Evolutionary conservation across 139 green algal species (phyloP), one percentile per base, ranked within the genome.

Genomic region (Chlorella ohadii): DNA sequence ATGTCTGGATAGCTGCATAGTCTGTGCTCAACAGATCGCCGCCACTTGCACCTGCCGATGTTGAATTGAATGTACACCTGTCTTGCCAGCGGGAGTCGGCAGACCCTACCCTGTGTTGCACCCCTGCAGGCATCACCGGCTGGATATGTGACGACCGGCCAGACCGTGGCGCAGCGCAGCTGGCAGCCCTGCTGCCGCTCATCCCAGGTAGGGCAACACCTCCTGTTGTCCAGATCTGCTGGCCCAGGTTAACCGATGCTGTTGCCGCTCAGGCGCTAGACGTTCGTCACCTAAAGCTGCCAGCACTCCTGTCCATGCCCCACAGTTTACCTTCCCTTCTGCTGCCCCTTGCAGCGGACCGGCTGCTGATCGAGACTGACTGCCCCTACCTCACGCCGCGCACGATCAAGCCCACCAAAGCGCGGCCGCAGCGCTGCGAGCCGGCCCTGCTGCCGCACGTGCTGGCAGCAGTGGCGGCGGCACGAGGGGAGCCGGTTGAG

Each of bases 351-450:
- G 57, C 94, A 2, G 51, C 44, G 0, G 88, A 95, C 73, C 73
- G 85, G 7, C 86, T 97, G 19, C 91, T 97, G 88, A 90, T 97
- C 13, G 93, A 97, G 80, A 96, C 94, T 13, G 94, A 97, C 81
- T 88, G 85, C 19, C 94, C 94, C 0, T 97, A 96, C 83, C 86
- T 97, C 44, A 89, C 87, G 6, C 92, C 92, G 0, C 74, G 92
- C 1, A 90, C 76, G 38, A 93, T 95, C 78, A 89, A 63, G 84
- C 72, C 61, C 59, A 44, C 19, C 82, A 84, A 71, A 36, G 13
- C 71, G 6, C 63, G 63, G 25, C 73, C 63, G 33, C 68, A 70
- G 63, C 36, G 94, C n/a, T 95, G 95, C 51, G 94, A 97, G 87
- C 90, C 94, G 0, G 89, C 90, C 5, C 89, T 97, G 85, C 89